Conservation (phyloP, 2,329 filamentous ascomycete species). For the Trichoderma citrinoviride region DNA sequence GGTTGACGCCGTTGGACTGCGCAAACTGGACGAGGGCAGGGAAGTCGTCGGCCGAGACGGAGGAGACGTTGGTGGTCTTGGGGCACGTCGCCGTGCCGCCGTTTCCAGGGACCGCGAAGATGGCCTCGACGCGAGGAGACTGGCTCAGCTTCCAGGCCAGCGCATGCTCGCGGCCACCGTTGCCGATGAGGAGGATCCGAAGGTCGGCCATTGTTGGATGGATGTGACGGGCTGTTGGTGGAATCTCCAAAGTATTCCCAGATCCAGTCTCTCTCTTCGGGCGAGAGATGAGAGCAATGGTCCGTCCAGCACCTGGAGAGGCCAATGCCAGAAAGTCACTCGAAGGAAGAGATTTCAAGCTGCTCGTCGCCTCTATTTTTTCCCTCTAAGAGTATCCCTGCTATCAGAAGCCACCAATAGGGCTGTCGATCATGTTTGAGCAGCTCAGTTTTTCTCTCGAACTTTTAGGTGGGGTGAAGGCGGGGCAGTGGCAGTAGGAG, state of each 20-base stretch:
- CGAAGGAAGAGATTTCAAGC: neutral
- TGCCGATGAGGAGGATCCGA: constrained; percentile 82
- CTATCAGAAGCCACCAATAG: constrained; percentile 13
- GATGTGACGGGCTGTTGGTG: neutral
- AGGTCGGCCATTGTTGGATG: constrained; percentile 38
- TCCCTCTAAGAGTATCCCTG: neutral
- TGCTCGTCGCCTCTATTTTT: constrained; percentile 2
- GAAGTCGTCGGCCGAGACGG: constrained; percentile 74
- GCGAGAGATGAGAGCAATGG: constrained; percentile 1
- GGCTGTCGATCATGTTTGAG: constrained; percentile 4
- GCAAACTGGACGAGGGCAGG: constrained; percentile 72
- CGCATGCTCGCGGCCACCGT: constrained; percentile 91
- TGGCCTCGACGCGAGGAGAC: constrained; percentile 73
- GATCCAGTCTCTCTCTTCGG: constrained; percentile 2
- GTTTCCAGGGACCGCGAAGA: constrained; percentile 74
- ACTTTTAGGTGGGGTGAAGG: constrained; percentile 16
- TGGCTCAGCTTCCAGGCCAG: constrained; percentile 91
- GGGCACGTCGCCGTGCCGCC: constrained; percentile 73
- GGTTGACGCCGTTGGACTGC: constrained; percentile 67
- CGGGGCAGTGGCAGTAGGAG: constrained; percentile 5
- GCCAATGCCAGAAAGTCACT: constrained; percentile 12
- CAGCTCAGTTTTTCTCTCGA: constrained; percentile 9
- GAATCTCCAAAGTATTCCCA: constrained; percentile 8
- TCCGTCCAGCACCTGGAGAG: constrained; percentile 15
- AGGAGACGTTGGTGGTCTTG: constrained; percentile 70